Evolutionary conservation across 2,329 filamentous ascomycete genomes (phyloP).

Genomic region (Xenosphaeropsis pyriputrescens): DNA sequence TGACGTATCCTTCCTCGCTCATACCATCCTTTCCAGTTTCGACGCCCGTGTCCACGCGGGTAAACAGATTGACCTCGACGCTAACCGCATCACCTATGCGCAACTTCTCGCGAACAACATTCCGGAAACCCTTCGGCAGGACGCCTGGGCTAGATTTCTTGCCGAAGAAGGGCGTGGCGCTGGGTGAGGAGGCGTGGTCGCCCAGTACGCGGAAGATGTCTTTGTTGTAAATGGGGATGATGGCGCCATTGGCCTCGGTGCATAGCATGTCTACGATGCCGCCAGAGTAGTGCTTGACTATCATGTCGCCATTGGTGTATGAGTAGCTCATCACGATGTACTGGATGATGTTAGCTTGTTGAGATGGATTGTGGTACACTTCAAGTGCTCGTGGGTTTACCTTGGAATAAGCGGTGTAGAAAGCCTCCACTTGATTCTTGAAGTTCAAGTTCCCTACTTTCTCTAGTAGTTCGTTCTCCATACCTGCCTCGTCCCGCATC

Average conservation of each 20-base stretch:
- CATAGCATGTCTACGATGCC: conserved; percentile 31
- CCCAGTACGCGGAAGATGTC: conserved; percentile 40
- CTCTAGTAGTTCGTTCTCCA: conserved; percentile 19
- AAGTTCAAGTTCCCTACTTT: conserved; percentile 19
- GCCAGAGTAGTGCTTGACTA: conserved; percentile 29
- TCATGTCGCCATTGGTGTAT: conserved; percentile 14
- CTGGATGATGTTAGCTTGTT: conserved; percentile 9
- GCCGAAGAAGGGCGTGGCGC: conserved; percentile 3
- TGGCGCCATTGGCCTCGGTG: conserved; percentile 16
- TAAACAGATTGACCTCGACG: conserved; percentile 13
- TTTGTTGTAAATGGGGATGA: conserved; percentile 24
- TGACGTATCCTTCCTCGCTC: conserved; percentile 14
- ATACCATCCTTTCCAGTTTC: conserved; percentile 5
- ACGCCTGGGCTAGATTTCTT: no score
- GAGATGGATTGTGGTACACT: background rate
- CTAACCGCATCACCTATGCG: conserved; percentile 11
- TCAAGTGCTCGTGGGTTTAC: conserved; percentile 3
- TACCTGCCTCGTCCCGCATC: conserved; percentile 23
- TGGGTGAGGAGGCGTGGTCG: conserved; percentile 27
- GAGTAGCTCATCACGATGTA: conserved; percentile 23
- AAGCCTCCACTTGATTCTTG: conserved; percentile 22
- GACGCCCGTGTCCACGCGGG: conserved; percentile 10
- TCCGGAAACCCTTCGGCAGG: conserved; percentile 27
- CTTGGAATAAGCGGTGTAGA: conserved; percentile 28
- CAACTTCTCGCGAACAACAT: conserved; percentile 23